phyloP scores from a whole-genome alignment of 73 alveolate genomes.

The Paramecium tetraurelia region DNA sequence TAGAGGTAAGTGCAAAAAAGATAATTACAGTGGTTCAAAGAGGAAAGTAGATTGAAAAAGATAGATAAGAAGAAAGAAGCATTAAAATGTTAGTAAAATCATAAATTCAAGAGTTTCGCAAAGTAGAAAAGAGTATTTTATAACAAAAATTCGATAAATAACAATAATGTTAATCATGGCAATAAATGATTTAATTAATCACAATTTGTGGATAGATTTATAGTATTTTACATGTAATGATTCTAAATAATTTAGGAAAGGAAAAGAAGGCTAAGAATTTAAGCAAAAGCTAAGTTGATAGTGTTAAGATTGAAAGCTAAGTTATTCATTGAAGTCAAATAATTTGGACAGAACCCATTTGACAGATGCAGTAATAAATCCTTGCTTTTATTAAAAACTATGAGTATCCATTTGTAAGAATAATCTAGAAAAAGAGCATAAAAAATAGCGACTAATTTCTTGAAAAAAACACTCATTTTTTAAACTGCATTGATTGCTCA shows the following conservation, averaged over 20 bases:
- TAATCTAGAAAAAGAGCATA: not conserved
- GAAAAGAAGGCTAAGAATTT: not conserved
- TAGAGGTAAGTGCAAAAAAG: not conserved
- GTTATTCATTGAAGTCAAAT: not conserved
- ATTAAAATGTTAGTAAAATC: not conserved
- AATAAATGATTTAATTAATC: not conserved
- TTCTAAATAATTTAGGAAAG: not conserved
- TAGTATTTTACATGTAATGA: not conserved
- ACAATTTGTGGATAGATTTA: not conserved
- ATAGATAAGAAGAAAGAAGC: not conserved
- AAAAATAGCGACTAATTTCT: not conserved
- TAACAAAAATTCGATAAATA: not conserved
- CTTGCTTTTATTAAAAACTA: not conserved
- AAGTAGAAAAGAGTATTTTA: not conserved
- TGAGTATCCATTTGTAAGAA: not conserved
- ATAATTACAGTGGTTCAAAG: not conserved
- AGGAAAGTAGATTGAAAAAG: not conserved
- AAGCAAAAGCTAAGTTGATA: not conserved
- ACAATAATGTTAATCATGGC: not conserved
- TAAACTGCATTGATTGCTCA: not conserved
- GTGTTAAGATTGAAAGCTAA: not conserved
- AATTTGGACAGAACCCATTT: not conserved
- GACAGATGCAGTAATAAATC: not conserved
- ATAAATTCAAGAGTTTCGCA: not conserved
- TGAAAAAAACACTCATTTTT: not conserved